Percentiles rank a stretch among this genome's conserved stretches.
Evolutionary conservation across 441 rosid species (phyloP).

Genomic region (Gossypium davidsonii): DNA sequence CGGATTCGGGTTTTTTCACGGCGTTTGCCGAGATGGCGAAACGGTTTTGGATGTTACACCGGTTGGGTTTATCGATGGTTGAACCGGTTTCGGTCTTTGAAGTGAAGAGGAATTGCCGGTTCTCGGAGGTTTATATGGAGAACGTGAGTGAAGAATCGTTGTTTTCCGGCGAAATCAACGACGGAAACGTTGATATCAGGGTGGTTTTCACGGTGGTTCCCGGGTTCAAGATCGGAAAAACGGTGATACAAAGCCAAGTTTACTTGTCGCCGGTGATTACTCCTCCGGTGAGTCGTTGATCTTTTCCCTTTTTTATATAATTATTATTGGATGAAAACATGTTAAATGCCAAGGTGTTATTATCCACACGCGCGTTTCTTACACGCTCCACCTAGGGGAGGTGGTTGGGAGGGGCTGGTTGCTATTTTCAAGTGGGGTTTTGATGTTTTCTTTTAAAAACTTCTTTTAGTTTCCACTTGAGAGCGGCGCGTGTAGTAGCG

Average conservation of each 20-base stretch:
- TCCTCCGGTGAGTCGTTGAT: slow-evolving; percentile 27
- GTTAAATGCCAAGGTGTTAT: background rate
- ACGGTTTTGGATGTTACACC: slow-evolving; percentile 54
- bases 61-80: slow-evolving; percentile 40
- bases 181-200: slow-evolving; percentile 26
- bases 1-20: slow-evolving; percentile 45
- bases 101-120: slow-evolving; percentile 38
- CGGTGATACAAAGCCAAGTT: slow-evolving; percentile 48
- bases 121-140: slow-evolving; percentile 65
- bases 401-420: background rate
- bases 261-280: slow-evolving; percentile 34
- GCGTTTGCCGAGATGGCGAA: slow-evolving; percentile 50
- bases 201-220: slow-evolving; percentile 62
- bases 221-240: slow-evolving; percentile 52
- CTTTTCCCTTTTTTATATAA: background rate
- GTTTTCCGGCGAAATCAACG: slow-evolving; percentile 23
- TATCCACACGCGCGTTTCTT: background rate
- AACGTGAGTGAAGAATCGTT: slow-evolving; percentile 41
- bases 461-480: background rate
- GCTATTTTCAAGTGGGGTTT: slow-evolving; percentile 7
- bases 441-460: background rate
- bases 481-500: background rate
- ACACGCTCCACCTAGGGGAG: background rate
- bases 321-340: background rate
- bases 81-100: slow-evolving; percentile 44